Evolutionary conservation across 345 rosid genomes (phyloP).

Genomic region (Ceriops zippeliana): DNA sequence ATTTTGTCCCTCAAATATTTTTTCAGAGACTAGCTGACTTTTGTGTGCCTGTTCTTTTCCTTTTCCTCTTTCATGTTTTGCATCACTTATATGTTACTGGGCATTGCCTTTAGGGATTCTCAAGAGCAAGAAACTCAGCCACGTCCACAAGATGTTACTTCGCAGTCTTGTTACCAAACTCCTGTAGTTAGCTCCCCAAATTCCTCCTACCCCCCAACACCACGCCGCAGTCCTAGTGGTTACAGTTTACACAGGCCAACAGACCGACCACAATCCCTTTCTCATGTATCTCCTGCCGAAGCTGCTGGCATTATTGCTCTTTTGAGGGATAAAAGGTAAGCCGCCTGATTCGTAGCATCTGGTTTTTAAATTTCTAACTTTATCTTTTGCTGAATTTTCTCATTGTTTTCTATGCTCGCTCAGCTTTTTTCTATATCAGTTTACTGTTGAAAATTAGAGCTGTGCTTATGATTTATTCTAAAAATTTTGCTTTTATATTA

Average conservation of each 20-base stretch:
- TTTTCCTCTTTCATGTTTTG: neutral
- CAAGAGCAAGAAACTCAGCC: constrained; percentile 67
- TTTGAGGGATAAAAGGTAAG: constrained; percentile 73
- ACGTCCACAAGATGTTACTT: constrained; percentile 50
- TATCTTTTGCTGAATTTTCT: neutral
- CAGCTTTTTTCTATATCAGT: neutral
- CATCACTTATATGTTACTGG: constrained; percentile 10
- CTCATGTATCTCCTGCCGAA: constrained; percentile 72
- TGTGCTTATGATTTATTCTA: no score
- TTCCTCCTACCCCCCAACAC: constrained; percentile 57
- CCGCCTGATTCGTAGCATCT: neutral
- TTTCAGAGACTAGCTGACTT: neutral
- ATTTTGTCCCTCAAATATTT: neutral
- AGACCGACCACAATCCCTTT: constrained; percentile 41
- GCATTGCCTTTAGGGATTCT: constrained; percentile 48
- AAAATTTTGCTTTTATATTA: no score
- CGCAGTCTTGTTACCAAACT: constrained; percentile 77
- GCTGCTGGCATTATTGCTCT: constrained; percentile 58
- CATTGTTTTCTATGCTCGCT: neutral
- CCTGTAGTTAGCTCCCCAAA: constrained; percentile 51
- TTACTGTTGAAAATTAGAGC: no score
- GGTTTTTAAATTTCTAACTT: neutral
- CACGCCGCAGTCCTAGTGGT: constrained; percentile 35
- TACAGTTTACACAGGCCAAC: constrained; percentile 28
- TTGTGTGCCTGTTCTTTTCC: neutral